Base-by-base conservation (phyloP, 352 stramenopile species). In the Phytophthora pluvialis region DNA sequence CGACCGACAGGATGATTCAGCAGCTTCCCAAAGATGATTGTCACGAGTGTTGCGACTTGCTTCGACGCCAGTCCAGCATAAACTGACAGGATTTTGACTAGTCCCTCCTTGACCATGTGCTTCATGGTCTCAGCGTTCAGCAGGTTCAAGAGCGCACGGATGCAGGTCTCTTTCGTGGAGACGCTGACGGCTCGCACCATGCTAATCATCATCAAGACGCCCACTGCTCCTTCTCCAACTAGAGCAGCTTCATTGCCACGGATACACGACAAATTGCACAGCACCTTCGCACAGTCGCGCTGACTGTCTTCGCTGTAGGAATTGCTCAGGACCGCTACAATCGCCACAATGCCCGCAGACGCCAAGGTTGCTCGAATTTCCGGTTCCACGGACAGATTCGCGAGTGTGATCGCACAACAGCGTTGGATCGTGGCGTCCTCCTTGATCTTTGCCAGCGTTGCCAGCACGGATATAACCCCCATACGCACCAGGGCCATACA, bases 271-370 rank as follows among this genome's bases (percentile, higher is more conserved):
- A 95, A 63, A 29, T 93, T 92, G 59, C 81, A 92, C 4, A 95
- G 43, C 3, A 92, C 76, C 45, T 83, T 84, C 1, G 83, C 82
- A 39, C 84, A 93, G 29, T 94, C 83, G 5, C 81, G 75, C 54
- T 94, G 86, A 28, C 71, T 90, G 18, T 91, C 82, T 73, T 93
- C 86, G 39, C 86, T 94, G 72, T 94, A 93, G 10, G 83, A 91
- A 42, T 94, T 90, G 60, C 83, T 94, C 4, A 92, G 67, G 1
- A 81, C 54, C 1, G 81, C 61, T 12, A 93, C 67, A 5, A 91
- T 77, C 1, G 67, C 54, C 0, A 93, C 77, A 26, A 77, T 84
- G 3, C 77, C 70, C 0, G 85, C 75, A 28, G 60, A 76, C 0
- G 86, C 66, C 6, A 93, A 68, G 0, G 82, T 71, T 16, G 71